Evolutionary conservation across 495 filamentous ascomycete species (phyloP).

Genomic region (Neohortaea acidophila): DNA sequence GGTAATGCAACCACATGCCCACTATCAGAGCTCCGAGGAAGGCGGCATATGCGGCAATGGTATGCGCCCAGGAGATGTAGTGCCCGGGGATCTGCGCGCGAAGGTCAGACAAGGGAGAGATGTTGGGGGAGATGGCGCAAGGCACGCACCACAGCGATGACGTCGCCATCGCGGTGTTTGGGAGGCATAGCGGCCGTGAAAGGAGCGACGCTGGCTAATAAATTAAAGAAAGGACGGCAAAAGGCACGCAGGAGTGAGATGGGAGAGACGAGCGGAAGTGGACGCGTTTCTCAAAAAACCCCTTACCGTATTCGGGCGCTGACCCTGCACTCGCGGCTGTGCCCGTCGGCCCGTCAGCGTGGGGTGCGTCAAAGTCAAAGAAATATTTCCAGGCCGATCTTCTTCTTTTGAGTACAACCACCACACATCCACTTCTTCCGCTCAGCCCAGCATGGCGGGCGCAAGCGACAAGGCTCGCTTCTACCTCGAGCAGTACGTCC

Average conservation of each 20-base stretch:
- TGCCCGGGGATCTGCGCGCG: slow-evolving; percentile 56
- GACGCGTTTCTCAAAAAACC: too few species aligned
- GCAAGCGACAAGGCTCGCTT: slow-evolving; percentile 89
- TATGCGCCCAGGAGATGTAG: slow-evolving; percentile 87
- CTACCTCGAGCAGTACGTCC: slow-evolving; percentile 78
- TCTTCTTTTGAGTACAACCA: too few species aligned
- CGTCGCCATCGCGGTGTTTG: slow-evolving; percentile 79
- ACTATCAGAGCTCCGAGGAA: slow-evolving; percentile 83
- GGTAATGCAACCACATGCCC: slow-evolving; percentile 74
- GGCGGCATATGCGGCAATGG: slow-evolving; percentile 65
- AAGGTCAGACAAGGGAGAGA: slow-evolving; percentile 6
- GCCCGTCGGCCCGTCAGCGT: too few species aligned
- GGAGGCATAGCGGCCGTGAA: slow-evolving; percentile 44
- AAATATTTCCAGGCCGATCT: too few species aligned
- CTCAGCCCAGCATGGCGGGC: slow-evolving; percentile 52
- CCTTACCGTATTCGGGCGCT: too few species aligned
- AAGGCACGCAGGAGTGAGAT: not conserved
- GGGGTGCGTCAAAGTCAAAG: too few species aligned
- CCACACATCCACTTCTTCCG: too few species aligned
- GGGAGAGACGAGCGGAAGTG: not conserved
- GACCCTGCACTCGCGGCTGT: too few species aligned
- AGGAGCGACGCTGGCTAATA: not conserved
- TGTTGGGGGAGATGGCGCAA: slow-evolving; percentile 6
- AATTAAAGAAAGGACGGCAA: not conserved
- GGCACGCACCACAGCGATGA: slow-evolving; percentile 51